Conservation (phyloP, 225 moss, liverwort and hornwort genomes). For the Climacium dendroides region DNA sequence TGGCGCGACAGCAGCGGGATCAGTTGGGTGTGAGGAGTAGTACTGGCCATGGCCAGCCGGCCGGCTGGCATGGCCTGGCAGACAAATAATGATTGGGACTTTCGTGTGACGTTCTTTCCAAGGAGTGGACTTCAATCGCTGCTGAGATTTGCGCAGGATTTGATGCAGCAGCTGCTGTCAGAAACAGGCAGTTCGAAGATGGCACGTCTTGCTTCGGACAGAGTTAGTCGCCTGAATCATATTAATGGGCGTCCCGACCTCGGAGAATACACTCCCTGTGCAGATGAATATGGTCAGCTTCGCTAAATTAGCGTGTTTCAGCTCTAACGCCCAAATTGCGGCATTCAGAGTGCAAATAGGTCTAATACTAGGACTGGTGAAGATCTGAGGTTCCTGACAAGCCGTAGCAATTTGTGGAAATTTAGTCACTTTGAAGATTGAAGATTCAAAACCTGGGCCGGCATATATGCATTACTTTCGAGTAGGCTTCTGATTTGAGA, state of each 20-base stretch:
- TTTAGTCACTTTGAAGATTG: not conserved
- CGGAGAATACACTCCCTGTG: not conserved
- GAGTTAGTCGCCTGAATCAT: not conserved
- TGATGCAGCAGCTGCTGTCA: slow-evolving; percentile 4
- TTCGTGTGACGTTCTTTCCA: not conserved
- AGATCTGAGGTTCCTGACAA: not conserved
- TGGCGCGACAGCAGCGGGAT: not conserved
- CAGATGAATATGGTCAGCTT: not conserved
- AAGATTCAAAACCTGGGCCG: not conserved
- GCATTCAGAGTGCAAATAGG: not conserved
- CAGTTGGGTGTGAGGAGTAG: not conserved
- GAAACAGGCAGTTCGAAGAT: not conserved
- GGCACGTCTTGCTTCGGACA: slow-evolving; percentile 11
- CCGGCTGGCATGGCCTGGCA: not conserved
- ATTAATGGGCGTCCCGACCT: not conserved
- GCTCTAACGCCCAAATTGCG: not conserved
- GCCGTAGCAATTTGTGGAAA: not conserved
- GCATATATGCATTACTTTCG: not conserved
- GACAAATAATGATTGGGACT: slow-evolving; percentile 7
- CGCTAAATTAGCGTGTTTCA: not conserved
- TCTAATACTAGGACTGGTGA: not conserved
- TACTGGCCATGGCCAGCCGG: not conserved
- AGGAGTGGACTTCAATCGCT: not conserved
- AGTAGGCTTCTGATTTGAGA: not conserved
- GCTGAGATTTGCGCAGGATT: slow-evolving; percentile 20